These are phyloP conservation scores for Purpureocillium lavendulum DNA, from an alignment of 2,329 filamentous ascomycete genomes.

Conservation along the genomic window DNA sequence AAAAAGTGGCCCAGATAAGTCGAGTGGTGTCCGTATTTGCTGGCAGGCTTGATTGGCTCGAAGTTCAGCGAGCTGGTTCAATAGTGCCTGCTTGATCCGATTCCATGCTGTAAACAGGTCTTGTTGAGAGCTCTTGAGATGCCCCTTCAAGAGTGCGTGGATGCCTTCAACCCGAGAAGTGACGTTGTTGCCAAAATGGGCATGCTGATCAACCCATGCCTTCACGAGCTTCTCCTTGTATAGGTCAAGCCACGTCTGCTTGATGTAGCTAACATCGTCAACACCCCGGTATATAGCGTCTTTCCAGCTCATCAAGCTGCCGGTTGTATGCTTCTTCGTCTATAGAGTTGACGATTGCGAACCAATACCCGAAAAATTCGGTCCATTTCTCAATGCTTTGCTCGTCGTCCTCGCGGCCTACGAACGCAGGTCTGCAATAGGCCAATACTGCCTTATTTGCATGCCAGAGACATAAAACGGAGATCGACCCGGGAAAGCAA, in stretches of 20 bases:
- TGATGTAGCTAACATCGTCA: slow-evolving; percentile 12
- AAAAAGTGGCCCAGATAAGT: slow-evolving; percentile 8
- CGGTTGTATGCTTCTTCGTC: slow-evolving; percentile 8
- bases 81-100: slow-evolving; percentile 8
- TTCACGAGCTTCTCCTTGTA: slow-evolving; percentile 14
- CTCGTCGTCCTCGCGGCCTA: neutral
- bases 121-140: slow-evolving; percentile 8
- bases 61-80: slow-evolving; percentile 11
- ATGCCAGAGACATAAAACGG: slow-evolving; percentile 11
- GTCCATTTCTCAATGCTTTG: slow-evolving; percentile 4
- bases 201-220: slow-evolving; percentile 10
- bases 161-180: slow-evolving; percentile 10
- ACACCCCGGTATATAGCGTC: slow-evolving; percentile 7
- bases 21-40: slow-evolving; percentile 6
- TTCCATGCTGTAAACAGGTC: slow-evolving; percentile 12
- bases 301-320: slow-evolving; percentile 7
- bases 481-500: slow-evolving; percentile 5
- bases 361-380: slow-evolving; percentile 11
- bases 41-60: slow-evolving; percentile 9
- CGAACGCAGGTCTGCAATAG: slow-evolving; percentile 5
- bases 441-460: slow-evolving; percentile 10
- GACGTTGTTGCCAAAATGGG: slow-evolving; percentile 11
- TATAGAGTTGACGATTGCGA: slow-evolving; percentile 10
- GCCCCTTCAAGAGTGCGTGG: slow-evolving; percentile 8
- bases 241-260: slow-evolving; percentile 8